Evolutionary conservation across 1,284 basidiomycete species (phyloP).

Genomic region (Melampsora americana): DNA sequence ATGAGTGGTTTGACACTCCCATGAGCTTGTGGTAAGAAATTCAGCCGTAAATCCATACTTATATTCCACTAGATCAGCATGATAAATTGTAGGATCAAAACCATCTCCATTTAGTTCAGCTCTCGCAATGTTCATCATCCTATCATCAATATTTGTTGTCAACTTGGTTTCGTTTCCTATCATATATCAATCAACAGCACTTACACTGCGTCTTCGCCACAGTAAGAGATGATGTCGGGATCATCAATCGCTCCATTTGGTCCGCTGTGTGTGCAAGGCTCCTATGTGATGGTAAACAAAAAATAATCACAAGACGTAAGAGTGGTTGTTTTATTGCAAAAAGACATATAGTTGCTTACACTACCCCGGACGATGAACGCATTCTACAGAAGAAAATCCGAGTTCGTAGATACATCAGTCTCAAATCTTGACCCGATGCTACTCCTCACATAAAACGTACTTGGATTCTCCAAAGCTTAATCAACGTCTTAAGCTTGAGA

Average conservation of each 20-base stretch:
- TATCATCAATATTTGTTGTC: neutral
- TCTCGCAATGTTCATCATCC: conserved; percentile 40
- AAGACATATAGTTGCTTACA: conserved; percentile 10
- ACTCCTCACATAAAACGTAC: conserved; percentile 2
- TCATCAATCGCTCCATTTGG: conserved; percentile 26
- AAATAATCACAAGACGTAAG: neutral
- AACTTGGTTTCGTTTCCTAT: too few relatives aligned
- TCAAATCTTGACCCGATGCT: neutral
- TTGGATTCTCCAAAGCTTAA: conserved; percentile 38
- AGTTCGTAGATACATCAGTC: neutral
- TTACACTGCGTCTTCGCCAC: conserved; percentile 32
- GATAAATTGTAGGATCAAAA: conserved; percentile 18
- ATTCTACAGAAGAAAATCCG: conserved; percentile 10
- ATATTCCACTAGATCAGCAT: conserved; percentile 15
- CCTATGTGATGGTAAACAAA: neutral
- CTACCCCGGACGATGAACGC: conserved; percentile 36
- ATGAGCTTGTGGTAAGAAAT: conserved; percentile 38
- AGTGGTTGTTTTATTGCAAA: neutral
- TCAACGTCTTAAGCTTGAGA: conserved; percentile 40
- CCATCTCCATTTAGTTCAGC: conserved; percentile 11
- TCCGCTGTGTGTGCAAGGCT: conserved; percentile 38
- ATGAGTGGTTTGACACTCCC: conserved; percentile 41
- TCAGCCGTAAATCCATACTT: conserved; percentile 43
- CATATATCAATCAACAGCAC: neutral
- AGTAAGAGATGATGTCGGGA: conserved; percentile 34